These are phyloP conservation scores for Avena sativa DNA, from an alignment of 176 grass and related monocot species.

Conservation along the genomic window DNA sequence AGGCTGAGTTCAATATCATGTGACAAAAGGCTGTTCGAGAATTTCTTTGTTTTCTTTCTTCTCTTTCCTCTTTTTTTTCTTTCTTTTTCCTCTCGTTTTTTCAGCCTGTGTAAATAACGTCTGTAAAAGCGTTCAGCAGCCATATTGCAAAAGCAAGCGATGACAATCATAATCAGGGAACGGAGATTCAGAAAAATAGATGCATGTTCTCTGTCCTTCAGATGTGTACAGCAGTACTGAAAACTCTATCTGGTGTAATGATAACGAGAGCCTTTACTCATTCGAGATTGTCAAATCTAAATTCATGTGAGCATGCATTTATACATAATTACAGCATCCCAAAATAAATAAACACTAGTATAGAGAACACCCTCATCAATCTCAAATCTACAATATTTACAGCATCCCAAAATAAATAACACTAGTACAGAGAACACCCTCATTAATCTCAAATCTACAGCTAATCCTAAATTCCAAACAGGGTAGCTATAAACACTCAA, in stretches of 20 bases:
- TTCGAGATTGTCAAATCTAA: not conserved
- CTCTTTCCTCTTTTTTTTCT: not conserved
- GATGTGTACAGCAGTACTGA: not conserved
- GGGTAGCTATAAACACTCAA: not conserved
- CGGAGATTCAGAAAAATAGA: not conserved
- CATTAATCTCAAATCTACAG: not conserved
- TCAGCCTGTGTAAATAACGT: not conserved
- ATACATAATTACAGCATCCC: not conserved
- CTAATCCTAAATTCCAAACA: not conserved
- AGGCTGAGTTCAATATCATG: not conserved
- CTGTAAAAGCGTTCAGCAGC: not conserved
- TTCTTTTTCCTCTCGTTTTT: not conserved
- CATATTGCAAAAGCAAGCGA: not conserved
- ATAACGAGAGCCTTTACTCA: not conserved
- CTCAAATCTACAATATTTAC: not conserved
- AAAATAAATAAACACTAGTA: too few species aligned
- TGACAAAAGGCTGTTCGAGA: not conserved
- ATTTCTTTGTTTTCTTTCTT: not conserved
- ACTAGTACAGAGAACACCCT: not conserved
- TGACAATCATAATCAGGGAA: not conserved
- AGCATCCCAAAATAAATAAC: not conserved
- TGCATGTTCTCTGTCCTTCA: not conserved
- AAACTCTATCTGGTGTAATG: not conserved
- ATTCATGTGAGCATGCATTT: not conserved
- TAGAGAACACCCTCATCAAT: not conserved